Percentiles rank a stretch among this genome's conserved stretches.
These are phyloP conservation scores for Auriscalpium microsporum DNA, from an alignment of 768 basidiomycete genomes.

Conservation along the genomic window DNA sequence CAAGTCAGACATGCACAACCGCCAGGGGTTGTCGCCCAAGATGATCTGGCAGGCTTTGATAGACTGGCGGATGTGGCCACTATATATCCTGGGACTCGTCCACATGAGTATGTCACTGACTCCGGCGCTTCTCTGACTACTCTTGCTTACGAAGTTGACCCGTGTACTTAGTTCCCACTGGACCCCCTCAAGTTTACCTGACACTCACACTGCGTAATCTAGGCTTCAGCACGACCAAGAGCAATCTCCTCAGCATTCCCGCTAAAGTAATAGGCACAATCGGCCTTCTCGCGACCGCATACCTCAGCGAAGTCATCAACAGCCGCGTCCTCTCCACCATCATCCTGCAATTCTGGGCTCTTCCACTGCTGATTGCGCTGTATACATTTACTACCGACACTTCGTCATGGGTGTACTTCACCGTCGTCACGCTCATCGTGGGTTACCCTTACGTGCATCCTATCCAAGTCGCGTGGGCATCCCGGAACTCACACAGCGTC, in stretches of 20 bases:
- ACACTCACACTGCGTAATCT: slow-evolving; percentile 54
- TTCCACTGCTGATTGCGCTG: slow-evolving; percentile 50
- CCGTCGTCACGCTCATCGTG: slow-evolving; percentile 44
- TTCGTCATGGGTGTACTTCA: slow-evolving; percentile 48
- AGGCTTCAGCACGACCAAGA: slow-evolving; percentile 54
- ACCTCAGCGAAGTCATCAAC: slow-evolving; percentile 47
- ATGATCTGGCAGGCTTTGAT: slow-evolving; percentile 44
- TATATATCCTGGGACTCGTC: slow-evolving; percentile 48
- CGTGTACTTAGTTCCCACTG: slow-evolving; percentile 48
- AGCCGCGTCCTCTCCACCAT: slow-evolving; percentile 47
- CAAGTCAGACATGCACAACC: slow-evolving; percentile 65
- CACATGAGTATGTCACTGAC: slow-evolving; percentile 37
- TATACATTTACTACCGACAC: slow-evolving; percentile 41
- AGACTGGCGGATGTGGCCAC: slow-evolving; percentile 60
- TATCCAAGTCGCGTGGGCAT: slow-evolving; percentile 42
- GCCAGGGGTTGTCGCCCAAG: slow-evolving; percentile 44
- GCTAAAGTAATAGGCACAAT: slow-evolving; percentile 44
- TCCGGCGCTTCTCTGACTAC: background rate
- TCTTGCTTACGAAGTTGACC: slow-evolving; percentile 1
- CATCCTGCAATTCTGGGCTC: slow-evolving; percentile 51
- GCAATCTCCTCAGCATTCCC: slow-evolving; percentile 57
- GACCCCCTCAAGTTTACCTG: slow-evolving; percentile 53
- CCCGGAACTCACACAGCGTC: slow-evolving; percentile 53
- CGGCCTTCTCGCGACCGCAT: slow-evolving; percentile 33
- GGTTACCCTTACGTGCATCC: slow-evolving; percentile 40